Base-by-base conservation (phyloP, 2,329 filamentous ascomycete species). In the Ophiosphaerella herpotricha region DNA sequence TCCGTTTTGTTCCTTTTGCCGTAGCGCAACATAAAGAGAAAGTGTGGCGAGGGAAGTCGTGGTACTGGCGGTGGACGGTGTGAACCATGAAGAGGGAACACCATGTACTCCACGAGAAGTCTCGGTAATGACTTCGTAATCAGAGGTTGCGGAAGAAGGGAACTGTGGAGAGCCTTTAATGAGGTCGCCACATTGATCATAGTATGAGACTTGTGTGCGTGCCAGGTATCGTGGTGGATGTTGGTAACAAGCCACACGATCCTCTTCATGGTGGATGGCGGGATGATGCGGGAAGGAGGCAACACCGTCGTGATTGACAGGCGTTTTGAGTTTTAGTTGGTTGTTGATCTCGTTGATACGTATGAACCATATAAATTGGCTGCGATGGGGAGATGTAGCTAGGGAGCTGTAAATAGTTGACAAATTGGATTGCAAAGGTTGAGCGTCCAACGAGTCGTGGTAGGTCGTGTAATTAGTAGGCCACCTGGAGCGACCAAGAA, bases 131-230 rank as follows among this genome's bases (percentile, higher is more conserved):
- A 58, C 32, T 2, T 46, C 26, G 32, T 53, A 62, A 11, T 49
- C 37, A 6, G 50, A 49, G 13, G 43, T 18, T 34, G 41, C 44
- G 1, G 54, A 42, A 11, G 39, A 40, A 4, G 56, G 57, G 6
- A 38, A 47, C 7, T 14, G 16, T 2, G 57, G 54, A 16, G 61
- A 67, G 5, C 47, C 49, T 16, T 43, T 46, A 2, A 64, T 6
- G 12, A 59, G 35, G 6, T 38, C 39, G 6, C 66, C 65, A 11
- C 40, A 31, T 32, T 63, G 48, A 36, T 63, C 57, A 35, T 57
- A 67, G 46, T 66, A 70, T 2, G 61, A 55, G 7, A 58, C 54
- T 1, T 57, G 46, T 1, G 61, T 64, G 12, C 58, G 47, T 14
- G 52, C 61, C 1, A 66, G 52, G 42, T 56, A 62, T 23, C 44